A percentile compares a stretch with the other conserved stretches of the same genome.
These are phyloP conservation scores for Geranomyces michiganensis DNA, from an alignment of 192 early-diverging fungal genomes.

Conservation along the genomic window DNA sequence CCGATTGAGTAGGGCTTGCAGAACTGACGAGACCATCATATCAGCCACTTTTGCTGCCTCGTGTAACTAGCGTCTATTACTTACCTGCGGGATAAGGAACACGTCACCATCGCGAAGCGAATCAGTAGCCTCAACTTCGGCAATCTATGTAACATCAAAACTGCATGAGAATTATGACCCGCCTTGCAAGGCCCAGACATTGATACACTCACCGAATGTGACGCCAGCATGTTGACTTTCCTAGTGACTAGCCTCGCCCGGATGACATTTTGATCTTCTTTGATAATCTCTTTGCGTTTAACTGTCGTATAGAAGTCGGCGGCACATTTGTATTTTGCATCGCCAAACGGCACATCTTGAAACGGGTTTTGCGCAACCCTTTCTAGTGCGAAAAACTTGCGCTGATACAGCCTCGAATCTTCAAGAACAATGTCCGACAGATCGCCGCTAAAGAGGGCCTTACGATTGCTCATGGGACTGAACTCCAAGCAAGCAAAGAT, in stretches of 20 bases:
- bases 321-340: conserved; percentile 27
- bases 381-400: conserved; percentile 27
- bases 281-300: conserved; percentile 8
- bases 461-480: neutral
- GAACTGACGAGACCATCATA: neutral
- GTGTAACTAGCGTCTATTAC: neutral
- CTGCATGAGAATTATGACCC: too few species aligned
- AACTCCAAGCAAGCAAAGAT: neutral
- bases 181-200: too few species aligned
- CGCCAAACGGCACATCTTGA: conserved; percentile 29
- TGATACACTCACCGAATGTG: conserved; percentile 20
- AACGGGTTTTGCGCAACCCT: conserved; percentile 11
- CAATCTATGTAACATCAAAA: conserved; percentile 28
- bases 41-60: neutral
- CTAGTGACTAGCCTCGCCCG: conserved; percentile 22
- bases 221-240: conserved; percentile 36
- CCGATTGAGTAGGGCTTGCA: conserved; percentile 23
- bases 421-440: conserved; percentile 1
- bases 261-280: conserved; percentile 27
- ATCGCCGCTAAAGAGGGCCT: neutral
- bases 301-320: conserved; percentile 25
- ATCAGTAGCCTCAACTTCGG: conserved; percentile 26
- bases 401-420: conserved; percentile 3
- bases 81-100: conserved; percentile 35
- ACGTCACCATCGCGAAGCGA: conserved; percentile 26